Evolutionary conservation across 805 yeast species (phyloP).

Genomic region (Candida pseudofarinosa): DNA sequence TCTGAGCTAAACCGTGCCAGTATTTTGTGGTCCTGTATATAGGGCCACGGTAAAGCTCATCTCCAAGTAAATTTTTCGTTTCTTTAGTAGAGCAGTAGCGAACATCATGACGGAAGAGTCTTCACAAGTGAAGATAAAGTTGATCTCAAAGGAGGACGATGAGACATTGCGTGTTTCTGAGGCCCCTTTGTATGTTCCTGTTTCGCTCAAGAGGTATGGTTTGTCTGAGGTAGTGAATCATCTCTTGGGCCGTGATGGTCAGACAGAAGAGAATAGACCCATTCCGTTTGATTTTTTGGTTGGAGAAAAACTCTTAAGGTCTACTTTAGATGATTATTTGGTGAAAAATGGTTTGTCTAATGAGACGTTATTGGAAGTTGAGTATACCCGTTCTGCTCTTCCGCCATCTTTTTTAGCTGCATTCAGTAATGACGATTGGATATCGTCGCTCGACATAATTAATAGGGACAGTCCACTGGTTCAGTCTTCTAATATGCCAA

Average conservation of each 20-base stretch:
- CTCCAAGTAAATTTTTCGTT: background rate
- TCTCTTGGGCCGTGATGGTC: constrained; percentile 47
- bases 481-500: constrained; percentile 17
- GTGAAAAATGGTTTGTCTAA: constrained; percentile 71
- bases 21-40: constrained; percentile 1
- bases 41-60: background rate
- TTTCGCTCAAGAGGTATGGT: constrained; percentile 81
- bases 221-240: constrained; percentile 94
- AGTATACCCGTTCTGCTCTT: constrained; percentile 85
- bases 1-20: too few relatives aligned
- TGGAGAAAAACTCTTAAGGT: constrained; percentile 76
- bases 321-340: constrained; percentile 77
- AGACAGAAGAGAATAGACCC: constrained; percentile 45
- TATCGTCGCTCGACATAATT: constrained; percentile 65
- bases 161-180: constrained; percentile 65
- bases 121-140: constrained; percentile 74
- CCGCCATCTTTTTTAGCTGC: constrained; percentile 93
- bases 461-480: constrained; percentile 28
- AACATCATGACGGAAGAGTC: constrained; percentile 28
- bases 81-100: background rate
- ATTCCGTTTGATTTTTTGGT: constrained; percentile 91
- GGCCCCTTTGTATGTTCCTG: constrained; percentile 85
- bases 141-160: constrained; percentile 83
- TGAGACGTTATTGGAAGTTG: constrained; percentile 75
- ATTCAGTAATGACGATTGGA: constrained; percentile 93